Evolutionary conservation across 345 rosid species (phyloP).

Genomic region (Corymbia maculata): DNA sequence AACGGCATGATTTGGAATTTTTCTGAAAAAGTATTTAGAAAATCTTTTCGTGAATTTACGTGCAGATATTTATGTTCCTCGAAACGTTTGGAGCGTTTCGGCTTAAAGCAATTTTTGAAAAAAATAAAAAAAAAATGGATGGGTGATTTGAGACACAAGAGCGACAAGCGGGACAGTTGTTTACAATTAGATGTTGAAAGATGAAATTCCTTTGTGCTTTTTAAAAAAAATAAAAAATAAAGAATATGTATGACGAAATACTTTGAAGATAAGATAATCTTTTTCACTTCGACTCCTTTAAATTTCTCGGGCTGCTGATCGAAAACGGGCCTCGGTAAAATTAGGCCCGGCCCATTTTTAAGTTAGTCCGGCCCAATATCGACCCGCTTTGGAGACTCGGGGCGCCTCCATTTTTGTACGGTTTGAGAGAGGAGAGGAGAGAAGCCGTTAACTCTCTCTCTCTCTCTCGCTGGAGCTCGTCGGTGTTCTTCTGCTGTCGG

Average conservation of each 20-base stretch:
- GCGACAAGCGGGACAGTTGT: neutral
- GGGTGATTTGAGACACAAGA: neutral
- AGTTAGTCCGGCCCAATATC: neutral
- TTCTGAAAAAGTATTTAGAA: neutral
- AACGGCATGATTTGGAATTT: neutral
- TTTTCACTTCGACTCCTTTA: neutral
- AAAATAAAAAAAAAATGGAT: neutral
- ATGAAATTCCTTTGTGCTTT: neutral
- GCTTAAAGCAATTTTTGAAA: neutral
- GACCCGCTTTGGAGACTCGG: neutral
- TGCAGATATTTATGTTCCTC: neutral
- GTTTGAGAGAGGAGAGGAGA: neutral
- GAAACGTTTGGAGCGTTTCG: neutral
- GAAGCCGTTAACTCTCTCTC: neutral
- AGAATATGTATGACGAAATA: neutral
- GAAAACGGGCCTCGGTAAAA: neutral
- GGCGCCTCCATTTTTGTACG: neutral
- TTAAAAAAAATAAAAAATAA: neutral
- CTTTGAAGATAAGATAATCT: neutral
- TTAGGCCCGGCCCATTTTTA: neutral
- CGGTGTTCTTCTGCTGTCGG: neutral
- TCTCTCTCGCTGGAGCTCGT: neutral
- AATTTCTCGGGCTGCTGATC: neutral
- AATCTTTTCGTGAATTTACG: no score
- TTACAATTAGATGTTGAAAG: neutral